Evolutionary conservation across 1,284 basidiomycete species (phyloP).

Genomic region (Mycena citricolor): DNA sequence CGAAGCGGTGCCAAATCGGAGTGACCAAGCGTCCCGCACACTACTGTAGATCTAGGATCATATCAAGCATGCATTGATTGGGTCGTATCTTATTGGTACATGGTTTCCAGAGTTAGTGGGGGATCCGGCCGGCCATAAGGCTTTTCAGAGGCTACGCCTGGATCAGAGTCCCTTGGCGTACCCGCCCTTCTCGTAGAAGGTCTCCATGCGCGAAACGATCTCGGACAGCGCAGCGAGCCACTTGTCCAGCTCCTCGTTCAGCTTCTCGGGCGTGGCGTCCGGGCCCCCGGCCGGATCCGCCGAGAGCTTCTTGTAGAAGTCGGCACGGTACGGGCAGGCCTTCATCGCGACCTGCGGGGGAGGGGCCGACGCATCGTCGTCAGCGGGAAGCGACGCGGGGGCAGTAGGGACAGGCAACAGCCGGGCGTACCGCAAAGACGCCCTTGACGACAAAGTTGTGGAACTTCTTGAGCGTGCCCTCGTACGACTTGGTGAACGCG

Average conservation of each 20-base stretch:
- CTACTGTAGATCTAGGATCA: too few species aligned
- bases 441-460: slow-evolving; percentile 89
- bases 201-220: slow-evolving; percentile 71
- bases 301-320: slow-evolving; percentile 90
- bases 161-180: slow-evolving; percentile 57
- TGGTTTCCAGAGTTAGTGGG: too few species aligned
- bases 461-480: slow-evolving; percentile 77
- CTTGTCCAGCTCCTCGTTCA: slow-evolving; percentile 68
- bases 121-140: too few species aligned
- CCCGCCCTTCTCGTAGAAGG: slow-evolving; percentile 65
- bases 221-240: slow-evolving; percentile 70
- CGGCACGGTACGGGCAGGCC: slow-evolving; percentile 89
- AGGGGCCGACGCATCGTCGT: neutral
- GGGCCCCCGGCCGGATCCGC: slow-evolving; percentile 60
- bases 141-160: too few species aligned
- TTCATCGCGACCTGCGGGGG: slow-evolving; percentile 85
- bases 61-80: too few species aligned
- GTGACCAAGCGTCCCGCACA: too few species aligned
- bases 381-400: too few species aligned
- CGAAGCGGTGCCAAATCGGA: too few species aligned
- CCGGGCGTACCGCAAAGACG: slow-evolving; percentile 73
- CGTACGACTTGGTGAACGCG: slow-evolving; percentile 86
- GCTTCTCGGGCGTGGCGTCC: slow-evolving; percentile 58
- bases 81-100: too few species aligned
- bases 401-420: slow-evolving; percentile 1